These are phyloP conservation scores for Hypoxylon intermedium DNA, from an alignment of 495 filamentous ascomycete species.

Conservation along the genomic window DNA sequence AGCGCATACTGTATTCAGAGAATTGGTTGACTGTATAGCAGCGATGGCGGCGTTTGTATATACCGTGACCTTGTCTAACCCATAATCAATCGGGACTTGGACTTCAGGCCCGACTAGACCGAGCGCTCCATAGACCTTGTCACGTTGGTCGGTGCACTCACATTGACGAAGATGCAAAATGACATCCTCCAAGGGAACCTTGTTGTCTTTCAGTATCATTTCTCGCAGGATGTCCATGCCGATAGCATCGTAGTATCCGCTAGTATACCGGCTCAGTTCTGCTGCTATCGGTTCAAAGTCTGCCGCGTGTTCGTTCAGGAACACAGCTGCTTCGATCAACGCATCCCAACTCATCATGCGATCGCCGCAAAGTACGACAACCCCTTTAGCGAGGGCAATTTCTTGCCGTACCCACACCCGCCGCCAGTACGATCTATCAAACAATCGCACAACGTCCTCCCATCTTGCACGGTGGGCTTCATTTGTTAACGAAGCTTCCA, in stretches of 20 bases:
- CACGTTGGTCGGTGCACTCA: conserved; percentile 20
- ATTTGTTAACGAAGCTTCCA: background rate
- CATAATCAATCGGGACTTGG: conserved; percentile 11
- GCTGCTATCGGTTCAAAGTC: conserved; percentile 11
- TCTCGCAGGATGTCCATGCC: conserved; percentile 3
- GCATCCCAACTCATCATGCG: conserved; percentile 9
- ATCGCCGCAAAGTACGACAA: conserved; percentile 16
- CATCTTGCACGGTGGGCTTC: conserved; percentile 5
- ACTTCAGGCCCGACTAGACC: conserved; percentile 12
- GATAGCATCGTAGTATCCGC: background rate
- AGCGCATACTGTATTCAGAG: conserved; percentile 5
- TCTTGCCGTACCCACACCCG: conserved; percentile 38
- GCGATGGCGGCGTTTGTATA: conserved; percentile 10
- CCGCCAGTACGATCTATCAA: conserved; percentile 25
- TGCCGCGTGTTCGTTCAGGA: background rate
- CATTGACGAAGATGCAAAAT: conserved; percentile 19
- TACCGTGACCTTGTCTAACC: conserved; percentile 4
- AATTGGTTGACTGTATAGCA: background rate
- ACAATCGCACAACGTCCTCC: conserved; percentile 5
- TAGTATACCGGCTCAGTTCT: conserved; percentile 3
- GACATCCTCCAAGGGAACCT: conserved; percentile 11
- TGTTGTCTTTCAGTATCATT: conserved; percentile 6
- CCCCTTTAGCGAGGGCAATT: conserved; percentile 7
- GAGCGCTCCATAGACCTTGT: conserved; percentile 24
- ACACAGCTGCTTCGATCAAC: conserved; percentile 4